Evolutionary conservation across 2,329 filamentous ascomycete genomes (phyloP).

Genomic region (Ceratocystis huliohia): DNA sequence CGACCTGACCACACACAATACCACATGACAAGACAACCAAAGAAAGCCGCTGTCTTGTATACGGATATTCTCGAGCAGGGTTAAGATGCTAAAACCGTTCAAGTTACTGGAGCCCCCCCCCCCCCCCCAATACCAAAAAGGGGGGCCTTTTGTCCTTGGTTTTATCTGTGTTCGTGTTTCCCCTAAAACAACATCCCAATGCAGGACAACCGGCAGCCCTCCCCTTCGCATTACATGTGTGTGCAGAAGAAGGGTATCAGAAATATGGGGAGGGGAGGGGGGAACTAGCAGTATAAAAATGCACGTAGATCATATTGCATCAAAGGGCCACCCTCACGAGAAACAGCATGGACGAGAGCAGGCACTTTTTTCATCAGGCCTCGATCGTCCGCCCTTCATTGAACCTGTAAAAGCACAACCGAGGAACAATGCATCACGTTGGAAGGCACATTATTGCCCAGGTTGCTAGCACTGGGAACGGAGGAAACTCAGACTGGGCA

Average conservation of each 20-base stretch:
- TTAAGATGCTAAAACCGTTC: not conserved
- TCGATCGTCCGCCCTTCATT: not conserved
- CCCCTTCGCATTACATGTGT: not conserved
- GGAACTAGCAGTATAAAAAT: not conserved
- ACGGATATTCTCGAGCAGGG: not conserved
- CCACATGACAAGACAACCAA: not conserved
- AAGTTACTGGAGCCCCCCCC: not conserved
- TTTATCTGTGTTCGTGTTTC: not conserved
- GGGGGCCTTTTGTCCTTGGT: not conserved
- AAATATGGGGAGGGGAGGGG: not conserved
- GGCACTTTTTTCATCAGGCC: not conserved
- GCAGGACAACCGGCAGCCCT: not conserved
- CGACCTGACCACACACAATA: not conserved
- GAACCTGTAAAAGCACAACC: not conserved
- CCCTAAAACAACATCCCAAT: not conserved
- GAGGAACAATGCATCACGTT: not conserved
- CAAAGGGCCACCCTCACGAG: not conserved
- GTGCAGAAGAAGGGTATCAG: not conserved
- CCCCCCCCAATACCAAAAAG: not conserved
- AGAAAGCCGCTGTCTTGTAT: not conserved
- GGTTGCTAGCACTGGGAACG: not conserved
- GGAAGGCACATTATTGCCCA: not conserved
- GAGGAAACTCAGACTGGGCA: not conserved
- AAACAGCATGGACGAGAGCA: not conserved
- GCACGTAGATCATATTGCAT: not conserved